Percentiles rank a stretch among this genome's conserved stretches.
These are phyloP conservation scores for Pichia sp. DNA, from an alignment of 1,139 yeast genomes.

Conservation along the genomic window DNA sequence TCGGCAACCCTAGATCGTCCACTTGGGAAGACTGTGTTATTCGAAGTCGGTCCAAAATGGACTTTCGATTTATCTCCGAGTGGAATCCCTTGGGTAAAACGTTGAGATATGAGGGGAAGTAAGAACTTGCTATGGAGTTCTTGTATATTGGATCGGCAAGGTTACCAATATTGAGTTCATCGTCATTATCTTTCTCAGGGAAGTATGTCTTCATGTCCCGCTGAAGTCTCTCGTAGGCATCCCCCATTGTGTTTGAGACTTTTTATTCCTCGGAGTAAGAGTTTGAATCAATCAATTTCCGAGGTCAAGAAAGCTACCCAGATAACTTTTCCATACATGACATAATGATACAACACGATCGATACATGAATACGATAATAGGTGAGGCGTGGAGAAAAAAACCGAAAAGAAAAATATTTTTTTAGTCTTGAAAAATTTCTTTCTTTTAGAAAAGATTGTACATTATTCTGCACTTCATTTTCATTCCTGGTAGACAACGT, in stretches of 20 bases:
- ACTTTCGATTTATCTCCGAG: slow-evolving; percentile 13
- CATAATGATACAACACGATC: background rate
- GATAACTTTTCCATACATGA: background rate
- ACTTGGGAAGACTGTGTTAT: background rate
- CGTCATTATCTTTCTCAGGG: slow-evolving; percentile 6
- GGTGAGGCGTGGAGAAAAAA: background rate
- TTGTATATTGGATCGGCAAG: slow-evolving; percentile 14
- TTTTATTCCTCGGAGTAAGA: too few species aligned
- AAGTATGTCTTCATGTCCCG: slow-evolving; percentile 2
- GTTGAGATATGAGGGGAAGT: slow-evolving; percentile 15
- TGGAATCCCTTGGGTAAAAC: slow-evolving; percentile 22
- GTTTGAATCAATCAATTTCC: too few species aligned
- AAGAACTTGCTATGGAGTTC: slow-evolving; percentile 16
- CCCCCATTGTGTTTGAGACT: background rate
- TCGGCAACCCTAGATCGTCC: slow-evolving; percentile 13
- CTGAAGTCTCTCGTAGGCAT: slow-evolving; percentile 7
- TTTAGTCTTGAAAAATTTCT: slow-evolving; percentile 1
- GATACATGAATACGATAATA: background rate
- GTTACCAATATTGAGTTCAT: slow-evolving; percentile 1
- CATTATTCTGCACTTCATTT: too few species aligned
- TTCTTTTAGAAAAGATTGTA: background rate
- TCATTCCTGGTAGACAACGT: too few species aligned
- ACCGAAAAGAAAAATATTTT: background rate
- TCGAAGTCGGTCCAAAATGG: slow-evolving; percentile 22
- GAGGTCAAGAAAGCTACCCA: too few species aligned